These are phyloP conservation scores for Xylariomycetidae sp. DNA, from an alignment of 2,329 filamentous ascomycete species.

Conservation along the genomic window DNA sequence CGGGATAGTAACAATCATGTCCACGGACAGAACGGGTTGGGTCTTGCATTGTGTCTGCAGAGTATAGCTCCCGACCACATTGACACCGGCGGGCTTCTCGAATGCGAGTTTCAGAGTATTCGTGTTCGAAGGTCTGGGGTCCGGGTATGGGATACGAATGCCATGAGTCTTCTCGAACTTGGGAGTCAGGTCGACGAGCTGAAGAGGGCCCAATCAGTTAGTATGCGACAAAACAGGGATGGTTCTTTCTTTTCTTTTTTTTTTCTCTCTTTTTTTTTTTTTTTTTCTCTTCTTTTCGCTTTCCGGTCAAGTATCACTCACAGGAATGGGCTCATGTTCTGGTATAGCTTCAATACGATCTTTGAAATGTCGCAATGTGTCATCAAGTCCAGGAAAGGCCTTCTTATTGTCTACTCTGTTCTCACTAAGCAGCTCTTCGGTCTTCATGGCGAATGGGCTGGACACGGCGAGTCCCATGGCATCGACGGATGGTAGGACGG, in stretches of 20 bases:
- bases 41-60: constrained; percentile 68
- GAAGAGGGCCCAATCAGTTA: constrained; percentile 1
- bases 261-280: no score
- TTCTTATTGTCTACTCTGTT: constrained; percentile 48
- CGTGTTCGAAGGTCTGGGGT: constrained; percentile 71
- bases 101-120: constrained; percentile 80
- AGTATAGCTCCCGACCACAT: constrained; percentile 85
- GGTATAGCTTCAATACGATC: constrained; percentile 46
- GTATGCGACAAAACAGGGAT: no score
- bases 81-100: constrained; percentile 69
- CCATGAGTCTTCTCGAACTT: constrained; percentile 63
- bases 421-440: constrained; percentile 54
- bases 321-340: constrained; percentile 44
- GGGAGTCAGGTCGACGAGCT: constrained; percentile 66
- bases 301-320: constrained; percentile 32
- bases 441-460: constrained; percentile 55
- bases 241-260: no score
- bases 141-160: constrained; percentile 76
- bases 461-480: constrained; percentile 35
- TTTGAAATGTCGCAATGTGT: constrained; percentile 48
- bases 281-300: no score
- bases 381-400: constrained; percentile 43
- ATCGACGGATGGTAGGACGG: constrained; percentile 33
- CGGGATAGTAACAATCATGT: constrained; percentile 87
- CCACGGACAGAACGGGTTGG: constrained; percentile 57